Percentiles rank a stretch among this genome's conserved stretches.
These are phyloP conservation scores for Ophiostoma australiae DNA, from an alignment of 2,329 filamentous ascomycete genomes.

Conservation along the genomic window DNA sequence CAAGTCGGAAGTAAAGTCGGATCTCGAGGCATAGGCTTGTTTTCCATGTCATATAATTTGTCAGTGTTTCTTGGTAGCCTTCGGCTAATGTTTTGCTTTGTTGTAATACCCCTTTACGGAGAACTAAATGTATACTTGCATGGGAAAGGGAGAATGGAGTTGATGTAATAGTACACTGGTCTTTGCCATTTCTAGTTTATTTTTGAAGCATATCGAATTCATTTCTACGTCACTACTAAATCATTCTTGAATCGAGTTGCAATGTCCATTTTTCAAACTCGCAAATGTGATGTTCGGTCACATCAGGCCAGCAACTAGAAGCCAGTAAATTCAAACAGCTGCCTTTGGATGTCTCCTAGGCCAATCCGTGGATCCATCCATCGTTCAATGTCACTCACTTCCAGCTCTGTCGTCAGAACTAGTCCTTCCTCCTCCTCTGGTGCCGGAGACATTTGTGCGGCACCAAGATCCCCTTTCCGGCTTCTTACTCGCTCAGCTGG, in stretches of 20 bases:
- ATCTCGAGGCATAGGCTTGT: not conserved
- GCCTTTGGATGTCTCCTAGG: not conserved
- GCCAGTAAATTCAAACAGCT: not conserved
- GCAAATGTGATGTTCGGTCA: too few relatives aligned
- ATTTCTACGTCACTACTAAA: too few relatives aligned
- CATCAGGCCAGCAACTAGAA: too few relatives aligned
- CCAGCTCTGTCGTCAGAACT: not conserved
- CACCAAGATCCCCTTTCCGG: not conserved
- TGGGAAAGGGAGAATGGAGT: not conserved
- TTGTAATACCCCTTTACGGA: not conserved
- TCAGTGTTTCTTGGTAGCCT: too few relatives aligned
- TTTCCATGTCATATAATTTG: too few relatives aligned
- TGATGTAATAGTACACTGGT: not conserved
- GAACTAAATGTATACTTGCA: not conserved
- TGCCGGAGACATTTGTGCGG: not conserved
- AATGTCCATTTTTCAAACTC: too few relatives aligned
- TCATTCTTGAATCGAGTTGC: too few relatives aligned
- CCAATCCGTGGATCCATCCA: not conserved
- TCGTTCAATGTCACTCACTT: not conserved
- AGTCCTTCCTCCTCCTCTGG: not conserved
- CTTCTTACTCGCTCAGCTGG: not conserved
- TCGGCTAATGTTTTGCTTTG: not conserved
- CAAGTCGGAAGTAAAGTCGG: not conserved
- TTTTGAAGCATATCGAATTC: not conserved
- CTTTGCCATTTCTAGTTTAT: not conserved